These are phyloP conservation scores for Panicum miliaceum DNA, from an alignment of 176 grass and related monocot genomes.

Conservation along the genomic window DNA sequence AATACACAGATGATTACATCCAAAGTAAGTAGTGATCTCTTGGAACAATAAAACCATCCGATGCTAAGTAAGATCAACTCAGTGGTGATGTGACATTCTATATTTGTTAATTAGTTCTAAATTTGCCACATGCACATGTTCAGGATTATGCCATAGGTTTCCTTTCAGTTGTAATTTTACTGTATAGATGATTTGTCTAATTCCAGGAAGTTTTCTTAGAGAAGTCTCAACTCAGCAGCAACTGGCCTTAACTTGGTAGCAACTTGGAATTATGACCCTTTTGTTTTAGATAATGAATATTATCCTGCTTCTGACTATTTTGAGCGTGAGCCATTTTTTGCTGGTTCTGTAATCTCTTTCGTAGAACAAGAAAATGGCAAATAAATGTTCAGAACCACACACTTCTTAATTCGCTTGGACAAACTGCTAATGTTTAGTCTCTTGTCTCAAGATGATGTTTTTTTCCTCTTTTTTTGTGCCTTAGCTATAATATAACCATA, in stretches of 20 bases:
- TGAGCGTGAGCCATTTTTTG: neutral
- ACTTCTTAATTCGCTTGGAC: neutral
- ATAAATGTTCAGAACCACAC: neutral
- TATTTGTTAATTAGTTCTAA: slow-evolving; percentile 26
- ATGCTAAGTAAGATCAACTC: neutral
- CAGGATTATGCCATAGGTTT: neutral
- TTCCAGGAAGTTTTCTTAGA: neutral
- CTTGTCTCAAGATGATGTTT: neutral
- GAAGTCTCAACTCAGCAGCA: neutral
- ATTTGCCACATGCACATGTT: neutral
- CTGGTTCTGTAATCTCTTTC: neutral
- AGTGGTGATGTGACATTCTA: neutral
- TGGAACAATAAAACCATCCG: neutral
- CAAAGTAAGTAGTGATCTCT: slow-evolving; percentile 71
- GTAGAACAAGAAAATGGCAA: neutral
- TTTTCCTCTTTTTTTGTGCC: neutral
- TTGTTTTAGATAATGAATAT: neutral
- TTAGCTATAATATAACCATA: neutral
- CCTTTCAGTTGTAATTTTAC: neutral
- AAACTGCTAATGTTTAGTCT: neutral
- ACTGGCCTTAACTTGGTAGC: neutral
- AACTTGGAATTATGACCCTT: neutral
- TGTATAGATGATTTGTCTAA: neutral
- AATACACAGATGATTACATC: slow-evolving; percentile 88
- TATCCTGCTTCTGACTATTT: neutral